Evolutionary conservation across 2,329 filamentous ascomycete species (phyloP), one percentile per base, ranked within the genome.

Genomic region (Monosporascus sp.): DNA sequence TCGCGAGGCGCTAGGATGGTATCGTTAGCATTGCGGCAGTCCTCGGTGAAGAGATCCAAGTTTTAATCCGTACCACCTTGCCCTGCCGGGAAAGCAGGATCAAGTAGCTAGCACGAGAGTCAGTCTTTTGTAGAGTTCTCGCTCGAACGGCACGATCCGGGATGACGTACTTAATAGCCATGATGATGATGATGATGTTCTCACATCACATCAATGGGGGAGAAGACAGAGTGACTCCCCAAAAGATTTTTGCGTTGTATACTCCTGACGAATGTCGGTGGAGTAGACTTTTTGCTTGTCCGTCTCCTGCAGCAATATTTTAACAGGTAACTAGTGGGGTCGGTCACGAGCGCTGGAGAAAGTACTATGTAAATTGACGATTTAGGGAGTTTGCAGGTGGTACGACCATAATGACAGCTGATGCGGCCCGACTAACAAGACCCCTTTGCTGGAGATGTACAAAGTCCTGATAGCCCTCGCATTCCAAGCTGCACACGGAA

Each of bases 51-150:
- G 53, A 68, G 61, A 60, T 61, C 52, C 70, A 73, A 75, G 69
- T 71, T 67, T 64, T 63, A 72, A 24, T 46, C 81, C 91, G 67
- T 82, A 99, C 93, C 77, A 99, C 94, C 88, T 99, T 99, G 79
- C 94, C 94, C 81, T 99, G 94, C 68, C 94, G 86, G 60, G 93
- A 97, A 64, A 99, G 87, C 72, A 99, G 85, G 73, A 99, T 97
- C 65, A 99, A 80, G 73, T 99, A 99, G 79, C 94, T 97, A 51
- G 50, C 55, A 49, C 59, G 52, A n/a, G 14, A n/a, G 22, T 46
- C 14, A 46, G 63, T 59, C 55, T 68, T 68, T 64, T 62, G 59
- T 48, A 55, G 37, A 51, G 34, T 53, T 50, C 19, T 45, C n/a
- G 51, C 26, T 40, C n/a, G 31, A 49, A 50, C 19, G 19, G 37